Evolutionary conservation across 345 rosid species (phyloP).

Genomic region (Eucalyptus marginata): DNA sequence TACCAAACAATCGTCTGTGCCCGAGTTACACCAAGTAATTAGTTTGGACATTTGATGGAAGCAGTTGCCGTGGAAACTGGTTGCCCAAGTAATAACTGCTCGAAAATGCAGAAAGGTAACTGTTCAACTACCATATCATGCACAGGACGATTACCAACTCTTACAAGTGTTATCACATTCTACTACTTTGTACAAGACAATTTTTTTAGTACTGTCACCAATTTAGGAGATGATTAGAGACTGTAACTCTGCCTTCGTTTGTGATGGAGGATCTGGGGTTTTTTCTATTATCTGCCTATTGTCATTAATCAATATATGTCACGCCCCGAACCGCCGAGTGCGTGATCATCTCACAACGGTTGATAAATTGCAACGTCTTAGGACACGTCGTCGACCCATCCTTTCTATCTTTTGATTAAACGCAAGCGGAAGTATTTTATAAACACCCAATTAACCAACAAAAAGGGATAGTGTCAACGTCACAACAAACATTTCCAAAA

Average conservation of each 20-base stretch:
- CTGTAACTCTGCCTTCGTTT: neutral
- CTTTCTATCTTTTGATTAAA: fast-evolving
- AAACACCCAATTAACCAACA: too few relatives aligned
- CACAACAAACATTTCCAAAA: too few relatives aligned
- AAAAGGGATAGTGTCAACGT: too few relatives aligned
- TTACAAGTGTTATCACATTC: neutral
- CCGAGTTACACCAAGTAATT: neutral
- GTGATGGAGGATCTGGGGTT: neutral
- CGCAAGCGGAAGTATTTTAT: too few relatives aligned
- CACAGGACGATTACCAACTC: neutral
- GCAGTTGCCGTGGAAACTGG: neutral
- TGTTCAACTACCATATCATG: neutral
- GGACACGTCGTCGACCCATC: fast-evolving
- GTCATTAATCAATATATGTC: neutral
- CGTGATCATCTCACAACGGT: fast-evolving
- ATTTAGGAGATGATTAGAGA: neutral
- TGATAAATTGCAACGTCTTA: fast-evolving
- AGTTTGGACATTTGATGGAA: neutral
- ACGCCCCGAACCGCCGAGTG: fast-evolving
- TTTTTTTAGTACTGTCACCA: neutral
- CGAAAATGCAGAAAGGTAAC: neutral
- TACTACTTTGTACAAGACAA: neutral
- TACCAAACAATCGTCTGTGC: neutral
- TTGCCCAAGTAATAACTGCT: neutral
- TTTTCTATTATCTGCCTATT: neutral